Evolutionary conservation across 257 asterid species (phyloP).

Genomic region (Paraleonurus japonicus): DNA sequence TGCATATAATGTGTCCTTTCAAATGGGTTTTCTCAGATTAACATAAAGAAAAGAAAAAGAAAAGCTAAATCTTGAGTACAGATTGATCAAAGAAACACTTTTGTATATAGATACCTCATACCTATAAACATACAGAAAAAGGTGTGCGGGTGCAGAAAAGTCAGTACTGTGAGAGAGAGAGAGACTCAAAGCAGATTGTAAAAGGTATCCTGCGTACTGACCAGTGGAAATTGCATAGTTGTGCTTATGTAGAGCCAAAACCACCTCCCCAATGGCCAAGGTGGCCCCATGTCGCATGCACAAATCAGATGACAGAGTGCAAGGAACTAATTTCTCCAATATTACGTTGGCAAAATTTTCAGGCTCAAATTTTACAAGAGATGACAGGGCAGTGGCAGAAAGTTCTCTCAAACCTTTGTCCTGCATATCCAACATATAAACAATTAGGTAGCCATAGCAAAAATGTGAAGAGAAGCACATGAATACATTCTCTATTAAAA

Average conservation of each 20-base stretch:
- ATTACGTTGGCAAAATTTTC: conserved; percentile 63
- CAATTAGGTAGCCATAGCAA: conserved; percentile 18
- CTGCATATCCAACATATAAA: conserved; percentile 45
- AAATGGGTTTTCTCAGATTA: conserved; percentile 4
- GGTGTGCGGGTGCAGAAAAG: not conserved
- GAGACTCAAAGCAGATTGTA: not conserved
- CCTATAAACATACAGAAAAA: not conserved
- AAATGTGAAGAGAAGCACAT: conserved; percentile 24
- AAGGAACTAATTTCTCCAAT: conserved; percentile 74
- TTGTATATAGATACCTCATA: not conserved
- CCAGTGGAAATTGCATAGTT: conserved; percentile 69
- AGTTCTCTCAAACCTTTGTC: conserved; percentile 96
- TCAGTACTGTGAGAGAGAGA: conserved; percentile 10
- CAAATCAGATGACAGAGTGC: conserved; percentile 87
- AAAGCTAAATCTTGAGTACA: not conserved
- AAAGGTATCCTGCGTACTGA: conserved; percentile 30
- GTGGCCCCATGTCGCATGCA: conserved; percentile 98
- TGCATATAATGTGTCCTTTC: not conserved
- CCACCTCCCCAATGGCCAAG: conserved; percentile 82
- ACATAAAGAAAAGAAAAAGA: conserved; percentile 4
- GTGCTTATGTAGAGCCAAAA: conserved; percentile 67
- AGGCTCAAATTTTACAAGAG: conserved; percentile 81
- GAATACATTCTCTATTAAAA: not conserved
- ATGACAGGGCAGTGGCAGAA: conserved; percentile 81
- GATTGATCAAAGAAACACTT: not conserved